Evolutionary conservation across 2,329 filamentous ascomycete species (phyloP), one percentile per base, ranked within the genome.

Genomic region (Diaporthe humulicola): DNA sequence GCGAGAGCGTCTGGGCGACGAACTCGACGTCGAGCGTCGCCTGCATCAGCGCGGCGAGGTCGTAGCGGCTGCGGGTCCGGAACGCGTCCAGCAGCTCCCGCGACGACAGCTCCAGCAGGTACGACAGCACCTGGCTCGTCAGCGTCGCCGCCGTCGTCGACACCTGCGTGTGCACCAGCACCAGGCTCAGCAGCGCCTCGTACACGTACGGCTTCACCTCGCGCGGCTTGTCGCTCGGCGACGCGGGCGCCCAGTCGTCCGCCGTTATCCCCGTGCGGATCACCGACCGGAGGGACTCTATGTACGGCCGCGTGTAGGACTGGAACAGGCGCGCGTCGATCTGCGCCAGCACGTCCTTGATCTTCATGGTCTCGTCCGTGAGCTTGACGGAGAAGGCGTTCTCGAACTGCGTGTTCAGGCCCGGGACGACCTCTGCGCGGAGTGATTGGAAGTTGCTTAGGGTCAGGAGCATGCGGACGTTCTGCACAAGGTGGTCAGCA

Each of bases 11-110:
- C 86, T 99, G 97, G 0, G 96, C 95, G 74, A 98, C 93, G 81
- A 99, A 98, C 84, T 99, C 97, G 1, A 98, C 96, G 81, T 99
- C 97, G 1, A 99, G 90, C 0, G 97, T 99, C 1, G 97, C 97
- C 85, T 99, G 97, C 93, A 98, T 98, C 69, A 99, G 90, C 9
- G 94, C 93, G 7, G 93, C 88, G 0, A 99, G 91, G 1, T 92
- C 90, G 84, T 97, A 98, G 28, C 87, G 87, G 6, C 88, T 83
- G 9, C 93, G 91, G 48, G 82, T 90, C 87, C 86, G 87, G 87
- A 98, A 98, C 0, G 95, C 93, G 38, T 93, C 90, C 22, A 98
- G 91, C n/a, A 98, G 91, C 76, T 95, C 92, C 8, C 90, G 86
- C 15, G 93, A 96, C 15, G 94, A 90, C 80, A 95, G 91, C 81